Evolutionary conservation across 2,329 filamentous ascomycete species (phyloP).

Genomic region (Xylaria sp.): DNA sequence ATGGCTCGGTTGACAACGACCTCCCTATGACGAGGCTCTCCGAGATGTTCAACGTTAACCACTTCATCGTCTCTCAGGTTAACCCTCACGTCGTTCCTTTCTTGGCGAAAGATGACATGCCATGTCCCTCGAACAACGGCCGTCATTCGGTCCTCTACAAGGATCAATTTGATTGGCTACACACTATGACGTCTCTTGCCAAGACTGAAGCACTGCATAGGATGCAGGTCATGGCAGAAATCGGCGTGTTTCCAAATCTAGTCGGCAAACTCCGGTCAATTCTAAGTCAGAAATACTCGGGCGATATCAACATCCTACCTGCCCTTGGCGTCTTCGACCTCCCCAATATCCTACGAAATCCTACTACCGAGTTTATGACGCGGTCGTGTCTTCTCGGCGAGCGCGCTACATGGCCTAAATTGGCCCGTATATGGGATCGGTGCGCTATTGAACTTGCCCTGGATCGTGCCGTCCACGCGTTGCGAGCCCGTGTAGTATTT

Average conservation of each 20-base stretch:
- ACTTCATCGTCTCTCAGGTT: constrained; percentile 97
- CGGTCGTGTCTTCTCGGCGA: constrained; percentile 81
- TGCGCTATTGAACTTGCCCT: constrained; percentile 89
- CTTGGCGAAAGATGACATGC: constrained; percentile 76
- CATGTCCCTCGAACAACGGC: constrained; percentile 52
- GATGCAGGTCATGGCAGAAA: constrained; percentile 81
- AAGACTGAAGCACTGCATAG: constrained; percentile 84
- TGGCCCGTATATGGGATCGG: constrained; percentile 85
- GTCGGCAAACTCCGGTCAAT: constrained; percentile 83
- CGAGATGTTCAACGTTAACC: constrained; percentile 98
- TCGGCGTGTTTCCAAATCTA: constrained; percentile 82
- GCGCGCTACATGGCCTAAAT: constrained; percentile 89
- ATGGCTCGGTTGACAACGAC: constrained; percentile 95
- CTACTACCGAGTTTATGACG: constrained; percentile 86
- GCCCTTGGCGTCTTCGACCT: constrained; percentile 80
- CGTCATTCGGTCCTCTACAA: constrained; percentile 49
- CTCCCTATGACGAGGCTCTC: constrained; percentile 88
- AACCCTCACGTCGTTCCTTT: constrained; percentile 95
- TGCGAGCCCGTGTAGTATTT: constrained; percentile 76
- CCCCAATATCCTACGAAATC: constrained; percentile 82
- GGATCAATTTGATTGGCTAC: constrained; percentile 68
- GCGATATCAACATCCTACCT: constrained; percentile 93
- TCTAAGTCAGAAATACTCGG: constrained; percentile 89
- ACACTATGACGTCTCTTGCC: constrained; percentile 75
- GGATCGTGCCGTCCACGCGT: constrained; percentile 76